phyloP scores from a whole-genome alignment of 106 monocot species.

The Dendrobium catenatum region DNA sequence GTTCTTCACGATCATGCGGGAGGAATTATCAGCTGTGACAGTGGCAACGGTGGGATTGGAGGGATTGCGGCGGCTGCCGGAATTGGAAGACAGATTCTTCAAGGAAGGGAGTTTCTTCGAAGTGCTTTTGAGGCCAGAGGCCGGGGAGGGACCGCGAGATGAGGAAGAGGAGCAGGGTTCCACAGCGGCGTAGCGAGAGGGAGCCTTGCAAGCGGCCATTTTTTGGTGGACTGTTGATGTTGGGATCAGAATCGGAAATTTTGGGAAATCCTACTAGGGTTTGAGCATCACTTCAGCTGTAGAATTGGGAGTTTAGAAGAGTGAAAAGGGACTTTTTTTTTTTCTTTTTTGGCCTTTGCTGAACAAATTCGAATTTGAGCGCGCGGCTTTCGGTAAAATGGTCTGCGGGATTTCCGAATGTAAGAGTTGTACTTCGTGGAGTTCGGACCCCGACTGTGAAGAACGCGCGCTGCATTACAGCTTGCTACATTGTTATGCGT shows the following conservation, averaged over 20 bases:
- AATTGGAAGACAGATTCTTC: slow-evolving; percentile 9
- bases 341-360: neutral
- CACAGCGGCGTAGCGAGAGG: slow-evolving; percentile 6
- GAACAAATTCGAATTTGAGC: neutral
- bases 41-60: neutral
- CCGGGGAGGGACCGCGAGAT: neutral
- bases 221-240: neutral
- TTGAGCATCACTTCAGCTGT: neutral
- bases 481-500: neutral
- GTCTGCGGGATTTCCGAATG: neutral
- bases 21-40: neutral
- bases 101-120: neutral
- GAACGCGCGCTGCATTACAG: no score
- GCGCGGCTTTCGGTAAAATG: neutral
- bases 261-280: neutral
- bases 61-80: neutral
- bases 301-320: neutral
- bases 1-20: neutral
- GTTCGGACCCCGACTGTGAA: neutral
- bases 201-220: slow-evolving; percentile 7
- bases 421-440: neutral
- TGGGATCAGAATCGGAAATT: neutral
- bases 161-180: neutral
- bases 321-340: neutral
- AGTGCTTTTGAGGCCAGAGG: neutral